A percentile compares a stretch with the other conserved stretches of the same genome.
These are phyloP conservation scores for Phytophthora uliginosa DNA, from an alignment of 352 stramenopile genomes.

Conservation along the genomic window DNA sequence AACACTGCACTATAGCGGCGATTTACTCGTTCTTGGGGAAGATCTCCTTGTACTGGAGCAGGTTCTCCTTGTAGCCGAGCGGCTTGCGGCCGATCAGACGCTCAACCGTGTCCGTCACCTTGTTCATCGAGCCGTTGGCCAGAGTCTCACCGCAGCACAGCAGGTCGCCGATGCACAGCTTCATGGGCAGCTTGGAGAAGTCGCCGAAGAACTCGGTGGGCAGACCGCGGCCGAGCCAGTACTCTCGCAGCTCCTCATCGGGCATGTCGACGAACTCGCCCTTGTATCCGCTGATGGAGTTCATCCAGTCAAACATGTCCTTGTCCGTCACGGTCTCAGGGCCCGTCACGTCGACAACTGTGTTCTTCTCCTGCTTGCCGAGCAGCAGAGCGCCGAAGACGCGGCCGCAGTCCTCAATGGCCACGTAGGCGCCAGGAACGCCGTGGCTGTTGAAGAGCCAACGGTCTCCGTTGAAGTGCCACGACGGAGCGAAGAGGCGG, in stretches of 20 bases:
- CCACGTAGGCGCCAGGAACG: conserved; percentile 12
- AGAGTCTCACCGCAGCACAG: conserved; percentile 38
- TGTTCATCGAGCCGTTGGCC: conserved; percentile 38
- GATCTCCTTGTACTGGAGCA: conserved; percentile 38
- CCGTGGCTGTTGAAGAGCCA: conserved; percentile 31
- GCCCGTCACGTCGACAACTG: conserved; percentile 22
- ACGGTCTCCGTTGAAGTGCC: conserved; percentile 30
- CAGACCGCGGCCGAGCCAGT: conserved; percentile 29
- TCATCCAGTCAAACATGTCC: conserved; percentile 32
- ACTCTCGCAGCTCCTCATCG: conserved; percentile 19
- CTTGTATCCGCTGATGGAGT: conserved; percentile 25
- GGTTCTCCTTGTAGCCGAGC: conserved; percentile 31
- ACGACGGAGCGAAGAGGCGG: conserved; percentile 30
- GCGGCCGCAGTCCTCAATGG: conserved; percentile 27
- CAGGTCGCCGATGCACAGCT: conserved; percentile 36
- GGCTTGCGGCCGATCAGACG: conserved; percentile 36
- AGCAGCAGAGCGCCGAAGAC: conserved; percentile 28
- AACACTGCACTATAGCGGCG: too few relatives aligned
- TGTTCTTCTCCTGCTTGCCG: conserved; percentile 35
- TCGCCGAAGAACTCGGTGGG: conserved; percentile 33
- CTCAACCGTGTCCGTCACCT: conserved; percentile 38
- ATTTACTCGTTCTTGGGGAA: conserved; percentile 19
- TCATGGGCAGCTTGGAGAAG: conserved; percentile 38
- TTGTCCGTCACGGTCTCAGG: conserved; percentile 20
- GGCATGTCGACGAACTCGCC: conserved; percentile 32